Evolutionary conservation across 1,284 basidiomycete genomes (phyloP), one percentile per base, ranked within the genome.

Genomic region (Malassezia psittaci): DNA sequence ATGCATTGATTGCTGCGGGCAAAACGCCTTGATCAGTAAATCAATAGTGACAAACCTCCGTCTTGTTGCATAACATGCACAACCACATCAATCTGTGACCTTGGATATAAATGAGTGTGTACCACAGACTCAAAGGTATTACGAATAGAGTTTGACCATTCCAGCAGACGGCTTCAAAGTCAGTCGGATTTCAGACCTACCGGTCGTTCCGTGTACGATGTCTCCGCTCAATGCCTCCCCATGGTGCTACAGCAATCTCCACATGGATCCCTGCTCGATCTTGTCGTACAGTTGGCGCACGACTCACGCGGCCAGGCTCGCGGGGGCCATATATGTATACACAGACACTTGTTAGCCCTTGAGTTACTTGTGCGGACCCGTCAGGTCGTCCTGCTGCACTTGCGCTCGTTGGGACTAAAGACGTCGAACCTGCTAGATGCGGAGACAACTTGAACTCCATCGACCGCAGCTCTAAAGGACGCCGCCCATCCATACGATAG

Each of bases 71-170:
- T 78, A 33, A 98, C 85, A 74, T 93, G 88, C 11, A 98, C 81
- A 75, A 86, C 87, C 58, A 98, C 85, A 76, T 94, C 87, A 74
- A 98, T 93, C 74, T 91, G 84, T 32, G 87, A 87, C 49, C 93
- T 85, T 7, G 93, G 93, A 76, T 93, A 96, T 46, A 96, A 81
- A 62, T 82, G 82, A 1, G 86, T 86, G 73, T 91, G 87, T 38
- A 98, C 82, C 50, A 94, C 88, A 40, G 91, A 89, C 72, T 96
- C 90, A 68, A 98, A 96, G 0, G 93, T 96, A 37, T 88, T 85
- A 76, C 89, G 86, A 63, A 98, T 84, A 12, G 85, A 83, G 1
- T 87, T 81, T 1, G 85, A 87, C 58, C 96, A 81, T 76, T 98
- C 93, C 56, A 89, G 79, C 54, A 88, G 81, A 16, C 90, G 88